These are phyloP conservation scores for Fagus sylvatica DNA, from an alignment of 306 rosid species.

Conservation along the genomic window DNA sequence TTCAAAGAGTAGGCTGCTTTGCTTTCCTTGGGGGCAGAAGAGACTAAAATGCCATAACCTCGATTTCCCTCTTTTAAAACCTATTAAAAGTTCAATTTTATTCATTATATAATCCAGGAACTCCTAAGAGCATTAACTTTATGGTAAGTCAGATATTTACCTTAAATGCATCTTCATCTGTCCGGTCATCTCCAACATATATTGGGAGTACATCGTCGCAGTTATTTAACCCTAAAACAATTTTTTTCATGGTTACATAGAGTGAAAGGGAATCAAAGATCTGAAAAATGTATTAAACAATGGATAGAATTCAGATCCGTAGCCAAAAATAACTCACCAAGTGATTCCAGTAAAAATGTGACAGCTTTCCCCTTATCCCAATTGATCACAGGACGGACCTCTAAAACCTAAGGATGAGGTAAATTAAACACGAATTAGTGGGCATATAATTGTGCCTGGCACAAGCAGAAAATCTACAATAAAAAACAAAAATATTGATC, in stretches of 20 bases:
- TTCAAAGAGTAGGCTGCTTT: slow-evolving; percentile 76
- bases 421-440: background rate
- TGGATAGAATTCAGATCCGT: background rate
- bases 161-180: slow-evolving; percentile 97
- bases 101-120: slow-evolving; percentile 8
- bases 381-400: slow-evolving; percentile 84
- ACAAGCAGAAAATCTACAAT: background rate
- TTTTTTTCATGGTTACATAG: slow-evolving; percentile 28
- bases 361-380: slow-evolving; percentile 99
- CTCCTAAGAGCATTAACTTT: background rate
- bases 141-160: slow-evolving; percentile 33
- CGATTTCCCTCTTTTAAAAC: slow-evolving; percentile 67
- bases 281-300: background rate
- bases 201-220: slow-evolving; percentile 91
- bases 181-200: slow-evolving; percentile 90
- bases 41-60: slow-evolving; percentile 88
- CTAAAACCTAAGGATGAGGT: slow-evolving; percentile 68
- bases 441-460: background rate
- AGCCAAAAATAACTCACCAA: slow-evolving; percentile 56
- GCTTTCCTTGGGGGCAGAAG: slow-evolving; percentile 81
- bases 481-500: background rate
- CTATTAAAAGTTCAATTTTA: slow-evolving; percentile 37
- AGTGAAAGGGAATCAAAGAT: slow-evolving; percentile 13
- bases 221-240: slow-evolving; percentile 55
- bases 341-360: slow-evolving; percentile 87